phyloP scores from a whole-genome alignment of 495 filamentous ascomycete species.

The Aspergillus funiculosus region DNA sequence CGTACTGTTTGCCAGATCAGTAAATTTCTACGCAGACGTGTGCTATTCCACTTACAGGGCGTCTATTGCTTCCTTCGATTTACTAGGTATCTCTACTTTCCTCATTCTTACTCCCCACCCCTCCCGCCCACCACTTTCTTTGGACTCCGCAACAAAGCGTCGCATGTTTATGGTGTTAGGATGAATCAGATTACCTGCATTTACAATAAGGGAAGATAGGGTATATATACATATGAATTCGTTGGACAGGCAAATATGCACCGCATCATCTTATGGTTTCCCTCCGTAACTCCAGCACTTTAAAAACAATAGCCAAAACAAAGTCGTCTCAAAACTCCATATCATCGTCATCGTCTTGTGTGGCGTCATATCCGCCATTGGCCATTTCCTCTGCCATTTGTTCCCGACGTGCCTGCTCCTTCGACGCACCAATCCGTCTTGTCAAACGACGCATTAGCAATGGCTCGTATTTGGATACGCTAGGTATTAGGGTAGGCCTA shows the following conservation, averaged over 20 bases:
- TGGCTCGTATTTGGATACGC: not conserved
- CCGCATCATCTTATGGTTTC: not conserved
- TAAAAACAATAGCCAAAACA: slow-evolving; percentile 19
- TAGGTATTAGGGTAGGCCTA: slow-evolving; percentile 17
- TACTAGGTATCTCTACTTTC: not conserved
- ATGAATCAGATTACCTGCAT: slow-evolving; percentile 29
- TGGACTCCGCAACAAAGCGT: slow-evolving; percentile 29
- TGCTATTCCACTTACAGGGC: too few relatives aligned
- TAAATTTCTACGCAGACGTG: too few relatives aligned
- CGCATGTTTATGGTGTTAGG: slow-evolving; percentile 39
- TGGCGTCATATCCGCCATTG: slow-evolving; percentile 35
- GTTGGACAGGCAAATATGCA: slow-evolving; percentile 11
- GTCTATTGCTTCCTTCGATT: too few relatives aligned
- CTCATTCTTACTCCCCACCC: too few relatives aligned
- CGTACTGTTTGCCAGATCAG: too few relatives aligned
- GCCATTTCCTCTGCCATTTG: slow-evolving; percentile 42
- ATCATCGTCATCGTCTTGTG: slow-evolving; percentile 43
- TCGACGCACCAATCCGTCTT: slow-evolving; percentile 43
- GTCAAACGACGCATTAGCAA: not conserved
- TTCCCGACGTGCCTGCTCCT: slow-evolving; percentile 44
- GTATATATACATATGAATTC: slow-evolving; percentile 38
- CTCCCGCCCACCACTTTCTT: slow-evolving; percentile 11
- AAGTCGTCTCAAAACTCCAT: slow-evolving; percentile 40
- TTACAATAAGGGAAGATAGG: slow-evolving; percentile 24
- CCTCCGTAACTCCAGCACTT: slow-evolving; percentile 21